Conservation (phyloP, 345 rosid genomes). For the Sonneratia caseolaris region DNA sequence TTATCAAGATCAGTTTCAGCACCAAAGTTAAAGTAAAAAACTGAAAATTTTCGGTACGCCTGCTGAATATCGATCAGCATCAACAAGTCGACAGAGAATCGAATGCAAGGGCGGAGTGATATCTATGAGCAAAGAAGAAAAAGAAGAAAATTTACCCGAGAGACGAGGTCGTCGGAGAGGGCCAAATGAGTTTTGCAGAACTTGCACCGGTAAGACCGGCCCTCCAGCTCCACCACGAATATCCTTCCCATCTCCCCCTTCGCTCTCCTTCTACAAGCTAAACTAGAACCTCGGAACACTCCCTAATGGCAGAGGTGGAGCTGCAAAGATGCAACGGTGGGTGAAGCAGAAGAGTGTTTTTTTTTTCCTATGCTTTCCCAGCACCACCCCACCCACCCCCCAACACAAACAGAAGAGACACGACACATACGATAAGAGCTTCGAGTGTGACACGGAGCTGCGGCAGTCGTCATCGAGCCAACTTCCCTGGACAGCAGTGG, state of each 20-base stretch:
- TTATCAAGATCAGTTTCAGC: not conserved
- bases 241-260: conserved; percentile 54
- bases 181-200: conserved; percentile 79
- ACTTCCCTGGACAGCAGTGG: not conserved
- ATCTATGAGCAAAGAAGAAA: not conserved
- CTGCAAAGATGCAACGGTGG: not conserved
- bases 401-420: not conserved
- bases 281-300: not conserved
- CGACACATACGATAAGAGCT: not conserved
- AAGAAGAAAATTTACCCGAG: conserved; percentile 31
- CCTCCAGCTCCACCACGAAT: conserved; percentile 83
- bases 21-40: not conserved
- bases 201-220: conserved; percentile 87
- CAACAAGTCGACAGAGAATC: not conserved
- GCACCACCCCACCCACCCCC: no score
- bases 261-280: not conserved
- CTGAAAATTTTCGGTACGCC: not conserved
- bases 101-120: not conserved
- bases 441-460: not conserved
- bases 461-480: not conserved
- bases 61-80: not conserved
- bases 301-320: not conserved
- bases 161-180: conserved; percentile 54
- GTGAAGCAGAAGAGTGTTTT: not conserved
- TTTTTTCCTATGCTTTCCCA: not conserved